Evolutionary conservation across 2,329 filamentous ascomycete species (phyloP).

Genomic region (Alternaria longipes): DNA sequence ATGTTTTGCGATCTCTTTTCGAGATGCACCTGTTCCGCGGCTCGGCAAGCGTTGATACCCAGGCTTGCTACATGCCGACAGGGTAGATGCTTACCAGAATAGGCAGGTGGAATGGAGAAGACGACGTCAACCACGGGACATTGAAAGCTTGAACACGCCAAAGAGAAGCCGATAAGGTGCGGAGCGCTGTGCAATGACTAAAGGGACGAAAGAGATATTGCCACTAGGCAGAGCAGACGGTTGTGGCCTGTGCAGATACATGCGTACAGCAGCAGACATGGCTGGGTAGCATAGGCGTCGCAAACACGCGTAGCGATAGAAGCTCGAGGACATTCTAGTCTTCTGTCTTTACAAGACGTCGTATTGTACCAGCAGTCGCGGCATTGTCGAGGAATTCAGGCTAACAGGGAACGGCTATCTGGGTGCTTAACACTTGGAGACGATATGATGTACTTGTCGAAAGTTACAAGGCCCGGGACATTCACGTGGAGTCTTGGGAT

Average conservation of each 20-base stretch:
- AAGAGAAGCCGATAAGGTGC: conserved; percentile 1
- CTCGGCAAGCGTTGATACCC: conserved; percentile 35
- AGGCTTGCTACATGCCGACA: conserved; percentile 27
- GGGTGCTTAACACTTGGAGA: not conserved
- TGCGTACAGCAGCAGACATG: not conserved
- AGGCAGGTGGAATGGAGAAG: conserved; percentile 35
- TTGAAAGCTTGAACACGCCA: not conserved
- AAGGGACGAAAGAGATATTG: not conserved
- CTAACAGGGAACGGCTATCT: not conserved
- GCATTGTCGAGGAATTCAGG: not conserved
- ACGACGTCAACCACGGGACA: conserved; percentile 6
- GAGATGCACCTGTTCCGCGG: conserved; percentile 24
- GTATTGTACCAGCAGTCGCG: not conserved
- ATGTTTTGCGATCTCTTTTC: conserved; percentile 16
- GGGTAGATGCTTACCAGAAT: conserved; percentile 36
- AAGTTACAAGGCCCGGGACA: not conserved
- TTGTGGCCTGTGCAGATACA: not conserved
- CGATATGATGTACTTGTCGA: not conserved
- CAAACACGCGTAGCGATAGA: not conserved
- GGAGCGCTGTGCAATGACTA: not conserved
- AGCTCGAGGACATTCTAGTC: not conserved
- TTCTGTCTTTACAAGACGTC: not conserved
- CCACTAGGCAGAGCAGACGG: not conserved
- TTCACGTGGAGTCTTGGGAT: not conserved
- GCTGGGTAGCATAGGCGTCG: not conserved